phyloP scores from a whole-genome alignment of 257 asterid species.

The Lithospermum erythrorhizon region DNA sequence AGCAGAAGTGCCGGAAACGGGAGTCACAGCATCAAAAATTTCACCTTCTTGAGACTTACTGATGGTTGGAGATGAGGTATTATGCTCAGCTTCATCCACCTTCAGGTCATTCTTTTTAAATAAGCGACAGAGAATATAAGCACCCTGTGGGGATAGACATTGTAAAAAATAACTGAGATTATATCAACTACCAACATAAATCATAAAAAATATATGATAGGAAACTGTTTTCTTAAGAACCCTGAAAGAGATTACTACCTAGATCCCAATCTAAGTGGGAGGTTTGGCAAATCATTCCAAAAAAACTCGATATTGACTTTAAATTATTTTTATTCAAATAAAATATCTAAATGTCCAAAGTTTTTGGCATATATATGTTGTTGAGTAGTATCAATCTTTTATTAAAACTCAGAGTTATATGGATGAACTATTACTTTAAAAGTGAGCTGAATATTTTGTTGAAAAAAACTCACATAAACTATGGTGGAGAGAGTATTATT shows the following conservation, averaged over 20 bases:
- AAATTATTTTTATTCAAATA: too few species aligned
- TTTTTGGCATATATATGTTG: too few species aligned
- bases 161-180: background rate
- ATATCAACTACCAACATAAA: background rate
- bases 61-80: conserved; percentile 30
- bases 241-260: background rate
- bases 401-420: too few species aligned
- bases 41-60: conserved; percentile 38
- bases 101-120: conserved; percentile 63
- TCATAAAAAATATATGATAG: background rate
- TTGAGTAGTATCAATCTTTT: too few species aligned
- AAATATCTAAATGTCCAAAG: too few species aligned
- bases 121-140: conserved; percentile 83
- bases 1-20: conserved; percentile 13
- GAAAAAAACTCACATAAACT: too few species aligned
- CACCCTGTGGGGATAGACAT: conserved; percentile 34
- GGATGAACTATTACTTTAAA: too few species aligned
- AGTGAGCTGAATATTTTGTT: too few species aligned
- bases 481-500: too few species aligned
- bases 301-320: too few species aligned
- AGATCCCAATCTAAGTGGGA: too few species aligned
- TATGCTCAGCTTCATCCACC: conserved; percentile 52
- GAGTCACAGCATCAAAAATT: conserved; percentile 36
- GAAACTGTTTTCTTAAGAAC: background rate
- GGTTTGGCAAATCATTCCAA: too few species aligned